phyloP scores from a whole-genome alignment of 169 alveolate genomes.

The Eimeria necatrix region DNA sequence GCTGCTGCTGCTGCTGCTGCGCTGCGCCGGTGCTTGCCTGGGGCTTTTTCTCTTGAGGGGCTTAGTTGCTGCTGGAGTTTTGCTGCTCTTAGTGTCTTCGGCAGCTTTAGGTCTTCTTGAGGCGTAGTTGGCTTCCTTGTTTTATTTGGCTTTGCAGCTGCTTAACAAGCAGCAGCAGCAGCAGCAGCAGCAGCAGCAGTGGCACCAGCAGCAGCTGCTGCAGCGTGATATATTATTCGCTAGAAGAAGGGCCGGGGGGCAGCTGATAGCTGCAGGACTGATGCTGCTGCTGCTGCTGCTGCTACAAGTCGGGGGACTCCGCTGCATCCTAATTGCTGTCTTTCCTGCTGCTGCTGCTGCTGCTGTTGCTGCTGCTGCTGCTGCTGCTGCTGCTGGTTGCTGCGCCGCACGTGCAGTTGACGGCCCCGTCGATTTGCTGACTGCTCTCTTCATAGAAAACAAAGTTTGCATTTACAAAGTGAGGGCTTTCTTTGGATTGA shows the following conservation, averaged over 20 bases:
- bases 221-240: too few species aligned
- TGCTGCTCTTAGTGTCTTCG: background rate
- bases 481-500: background rate
- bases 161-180: too few species aligned
- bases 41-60: background rate
- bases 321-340: background rate
- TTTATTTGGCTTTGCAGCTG: too few species aligned
- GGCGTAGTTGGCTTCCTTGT: too few species aligned
- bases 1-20: conserved; percentile 12
- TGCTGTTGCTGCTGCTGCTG: background rate
- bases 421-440: conserved; percentile 71
- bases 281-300: too few species aligned
- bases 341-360: background rate
- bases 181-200: too few species aligned
- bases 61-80: too few species aligned
- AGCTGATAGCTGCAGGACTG: too few species aligned
- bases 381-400: background rate
- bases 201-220: too few species aligned
- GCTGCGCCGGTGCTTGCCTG: background rate
- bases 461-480: conserved; percentile 80
- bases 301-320: too few species aligned
- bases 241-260: too few species aligned
- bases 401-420: conserved; percentile 56
- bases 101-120: too few species aligned
- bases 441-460: conserved; percentile 68